Conservation (phyloP, 495 filamentous ascomycete species). For the Annulohypoxylon bovei region DNA sequence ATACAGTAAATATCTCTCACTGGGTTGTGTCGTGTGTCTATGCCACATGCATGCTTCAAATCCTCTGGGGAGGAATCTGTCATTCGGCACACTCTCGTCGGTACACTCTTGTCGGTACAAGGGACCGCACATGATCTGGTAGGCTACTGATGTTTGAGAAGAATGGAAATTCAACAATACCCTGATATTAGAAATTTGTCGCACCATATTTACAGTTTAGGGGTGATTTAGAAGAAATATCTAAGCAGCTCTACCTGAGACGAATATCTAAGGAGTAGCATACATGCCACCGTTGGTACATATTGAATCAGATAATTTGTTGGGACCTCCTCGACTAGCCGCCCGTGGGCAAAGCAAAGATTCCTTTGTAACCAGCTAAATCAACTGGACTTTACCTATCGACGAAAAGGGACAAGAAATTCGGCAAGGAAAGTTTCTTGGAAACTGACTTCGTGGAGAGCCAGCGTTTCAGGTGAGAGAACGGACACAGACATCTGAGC, state of each 20-base stretch:
- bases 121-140: constrained; percentile 22
- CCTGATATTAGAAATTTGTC: constrained; percentile 12
- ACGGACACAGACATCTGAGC: constrained; percentile 17
- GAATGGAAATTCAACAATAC: not conserved
- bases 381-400: not conserved
- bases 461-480: constrained; percentile 41
- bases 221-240: not conserved
- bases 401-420: constrained; percentile 1
- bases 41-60: constrained; percentile 31
- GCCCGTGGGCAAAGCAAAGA: not conserved
- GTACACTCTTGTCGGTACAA: constrained; percentile 5
- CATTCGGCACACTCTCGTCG: constrained; percentile 17
- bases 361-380: not conserved
- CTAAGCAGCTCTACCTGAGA: not conserved
- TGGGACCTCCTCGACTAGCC: not conserved
- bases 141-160: constrained; percentile 25
- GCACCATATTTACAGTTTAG: constrained; percentile 22
- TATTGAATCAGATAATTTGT: not conserved
- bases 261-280: not conserved
- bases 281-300: not conserved
- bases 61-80: constrained; percentile 31
- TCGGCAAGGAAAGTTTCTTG: constrained; percentile 15
- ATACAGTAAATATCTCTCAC: constrained; percentile 16
- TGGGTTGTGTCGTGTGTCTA: constrained; percentile 15
- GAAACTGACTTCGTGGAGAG: constrained; percentile 3